These are phyloP conservation scores for Nitzschia palea DNA, from an alignment of 108 stramenopile genomes.

Conservation along the genomic window DNA sequence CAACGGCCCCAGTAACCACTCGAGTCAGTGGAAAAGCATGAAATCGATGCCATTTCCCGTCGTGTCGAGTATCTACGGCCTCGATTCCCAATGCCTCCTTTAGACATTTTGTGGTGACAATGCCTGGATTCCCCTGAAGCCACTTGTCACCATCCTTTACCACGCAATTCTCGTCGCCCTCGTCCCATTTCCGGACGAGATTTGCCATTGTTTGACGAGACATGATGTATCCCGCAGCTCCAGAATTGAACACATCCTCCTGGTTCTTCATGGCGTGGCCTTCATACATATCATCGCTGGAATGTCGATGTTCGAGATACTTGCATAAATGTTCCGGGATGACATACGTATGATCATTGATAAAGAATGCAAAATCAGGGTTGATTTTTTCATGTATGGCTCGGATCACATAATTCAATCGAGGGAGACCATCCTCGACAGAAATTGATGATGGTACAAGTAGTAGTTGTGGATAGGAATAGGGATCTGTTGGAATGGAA, in stretches of 20 bases:
- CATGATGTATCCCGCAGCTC: conserved; percentile 85
- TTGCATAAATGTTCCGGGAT: conserved; percentile 78
- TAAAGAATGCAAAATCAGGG: conserved; percentile 89
- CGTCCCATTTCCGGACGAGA: conserved; percentile 67
- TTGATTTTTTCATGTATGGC: conserved; percentile 54
- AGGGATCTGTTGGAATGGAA: conserved; percentile 35
- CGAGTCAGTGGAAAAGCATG: conserved; percentile 79
- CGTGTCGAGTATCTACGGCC: conserved; percentile 68
- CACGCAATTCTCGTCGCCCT: conserved; percentile 49
- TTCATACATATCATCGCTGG: conserved; percentile 67
- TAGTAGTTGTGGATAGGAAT: conserved; percentile 67
- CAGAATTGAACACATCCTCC: conserved; percentile 76
- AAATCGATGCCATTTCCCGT: conserved; percentile 68
- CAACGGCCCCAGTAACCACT: conserved; percentile 67
- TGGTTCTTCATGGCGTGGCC: conserved; percentile 75
- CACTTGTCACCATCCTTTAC: conserved; percentile 51
- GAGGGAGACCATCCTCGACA: conserved; percentile 63
- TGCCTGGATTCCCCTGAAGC: conserved; percentile 80
- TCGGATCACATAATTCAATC: conserved; percentile 74
- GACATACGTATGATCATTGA: conserved; percentile 91
- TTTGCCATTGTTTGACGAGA: conserved; percentile 71
- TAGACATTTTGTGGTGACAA: conserved; percentile 69
- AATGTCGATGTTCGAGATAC: conserved; percentile 56
- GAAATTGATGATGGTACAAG: conserved; percentile 63
- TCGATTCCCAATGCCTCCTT: conserved; percentile 44